Conservation (phyloP, 768 basidiomycete species). For the Pisolithus tinctorius region DNA sequence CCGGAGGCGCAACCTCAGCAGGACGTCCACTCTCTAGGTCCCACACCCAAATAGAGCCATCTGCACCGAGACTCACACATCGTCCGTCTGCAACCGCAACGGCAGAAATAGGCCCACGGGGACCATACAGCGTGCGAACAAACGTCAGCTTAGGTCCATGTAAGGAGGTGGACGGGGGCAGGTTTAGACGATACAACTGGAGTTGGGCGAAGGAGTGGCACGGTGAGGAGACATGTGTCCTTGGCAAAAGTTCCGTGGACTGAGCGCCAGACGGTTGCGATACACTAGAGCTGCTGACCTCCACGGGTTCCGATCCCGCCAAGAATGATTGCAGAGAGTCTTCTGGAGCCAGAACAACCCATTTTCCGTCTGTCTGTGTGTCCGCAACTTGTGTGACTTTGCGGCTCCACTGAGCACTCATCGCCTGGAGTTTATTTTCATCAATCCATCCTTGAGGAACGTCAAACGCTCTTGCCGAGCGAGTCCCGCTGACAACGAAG, state of each 20-base stretch:
- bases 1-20: slow-evolving; percentile 25
- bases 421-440: slow-evolving; percentile 48
- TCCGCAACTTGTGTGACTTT: slow-evolving; percentile 66
- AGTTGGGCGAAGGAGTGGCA: slow-evolving; percentile 47
- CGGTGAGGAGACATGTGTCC: slow-evolving; percentile 24
- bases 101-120: slow-evolving; percentile 55
- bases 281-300: slow-evolving; percentile 8
- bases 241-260: slow-evolving; percentile 1
- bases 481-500: slow-evolving; percentile 49
- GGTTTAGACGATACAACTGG: slow-evolving; percentile 68
- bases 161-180: slow-evolving; percentile 47
- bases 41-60: slow-evolving; percentile 82
- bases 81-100: slow-evolving; percentile 76
- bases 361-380: slow-evolving; percentile 80
- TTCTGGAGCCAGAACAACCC: slow-evolving; percentile 70
- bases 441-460: slow-evolving; percentile 70
- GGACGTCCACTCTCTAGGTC: slow-evolving; percentile 59
- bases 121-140: slow-evolving; percentile 66
- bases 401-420: slow-evolving; percentile 75
- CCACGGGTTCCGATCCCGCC: slow-evolving; percentile 3
- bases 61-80: slow-evolving; percentile 65
- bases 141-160: slow-evolving; percentile 62
- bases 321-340: slow-evolving; percentile 22
- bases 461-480: slow-evolving; percentile 64
- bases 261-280: slow-evolving; percentile 17